phyloP scores from a whole-genome alignment of 192 early-diverging fungal genomes.

The Lobosporangium transversale region DNA sequence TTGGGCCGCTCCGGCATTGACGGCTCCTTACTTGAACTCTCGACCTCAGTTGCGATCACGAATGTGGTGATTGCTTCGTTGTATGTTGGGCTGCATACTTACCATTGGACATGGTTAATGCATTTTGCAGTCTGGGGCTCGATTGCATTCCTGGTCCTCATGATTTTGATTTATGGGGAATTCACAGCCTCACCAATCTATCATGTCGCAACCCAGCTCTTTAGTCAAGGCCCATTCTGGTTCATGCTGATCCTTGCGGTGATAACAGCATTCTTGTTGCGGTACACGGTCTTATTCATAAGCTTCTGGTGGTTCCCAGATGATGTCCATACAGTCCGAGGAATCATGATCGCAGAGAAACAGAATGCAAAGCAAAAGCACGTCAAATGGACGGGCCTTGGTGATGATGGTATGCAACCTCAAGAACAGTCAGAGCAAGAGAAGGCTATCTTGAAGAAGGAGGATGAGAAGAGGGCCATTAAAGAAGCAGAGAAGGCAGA shows the following conservation, averaged over 20 bases:
- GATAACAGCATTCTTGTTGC: conserved; percentile 74
- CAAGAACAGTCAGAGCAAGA: conserved; percentile 41
- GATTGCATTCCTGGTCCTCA: conserved; percentile 72
- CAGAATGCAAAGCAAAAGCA: conserved; percentile 18
- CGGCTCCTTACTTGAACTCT: conserved; percentile 71
- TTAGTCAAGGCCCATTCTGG: conserved; percentile 78
- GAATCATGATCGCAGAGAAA: conserved; percentile 56
- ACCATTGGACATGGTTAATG: conserved; percentile 88
- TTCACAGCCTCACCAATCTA: conserved; percentile 68
- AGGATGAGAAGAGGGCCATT: conserved; percentile 10
- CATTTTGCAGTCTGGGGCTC: conserved; percentile 70
- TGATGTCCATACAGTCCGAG: conserved; percentile 73
- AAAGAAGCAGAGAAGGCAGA: conserved; percentile 27
- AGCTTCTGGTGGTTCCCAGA: conserved; percentile 72
- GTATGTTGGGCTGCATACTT: conserved; percentile 79
- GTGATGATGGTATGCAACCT: conserved; percentile 32
- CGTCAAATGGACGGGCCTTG: conserved; percentile 40
- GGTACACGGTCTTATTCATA: conserved; percentile 73
- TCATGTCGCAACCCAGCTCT: conserved; percentile 74
- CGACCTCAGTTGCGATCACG: conserved; percentile 80
- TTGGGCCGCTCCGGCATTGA: conserved; percentile 10
- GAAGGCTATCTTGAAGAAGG: conserved; percentile 44
- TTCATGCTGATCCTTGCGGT: conserved; percentile 74
- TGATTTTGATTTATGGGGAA: conserved; percentile 73
- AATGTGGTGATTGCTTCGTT: conserved; percentile 87